phyloP scores from a whole-genome alignment of 2,329 filamentous ascomycete genomes.

The Pseudophaeomoniella oleicola region DNA sequence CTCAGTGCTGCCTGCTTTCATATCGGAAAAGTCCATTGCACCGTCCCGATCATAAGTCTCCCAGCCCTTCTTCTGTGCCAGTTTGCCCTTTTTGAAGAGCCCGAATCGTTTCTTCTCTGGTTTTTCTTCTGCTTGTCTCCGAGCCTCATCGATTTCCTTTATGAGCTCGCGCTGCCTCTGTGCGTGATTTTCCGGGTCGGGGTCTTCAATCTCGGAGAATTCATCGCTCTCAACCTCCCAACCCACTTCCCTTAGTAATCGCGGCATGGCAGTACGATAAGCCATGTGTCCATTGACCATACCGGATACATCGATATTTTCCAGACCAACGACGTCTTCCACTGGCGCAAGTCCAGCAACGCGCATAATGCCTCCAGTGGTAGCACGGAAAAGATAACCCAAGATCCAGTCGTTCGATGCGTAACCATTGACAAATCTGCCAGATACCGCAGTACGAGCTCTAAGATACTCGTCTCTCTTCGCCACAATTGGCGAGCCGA shows the following conservation, averaged over 20 bases:
- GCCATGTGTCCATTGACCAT: constrained; percentile 89
- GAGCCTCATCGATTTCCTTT: constrained; percentile 88
- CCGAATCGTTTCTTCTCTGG: constrained; percentile 57
- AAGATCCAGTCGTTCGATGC: constrained; percentile 95
- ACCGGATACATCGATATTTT: constrained; percentile 80
- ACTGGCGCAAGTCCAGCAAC: constrained; percentile 73
- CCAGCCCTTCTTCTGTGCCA: constrained; percentile 67
- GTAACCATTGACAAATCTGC: constrained; percentile 91
- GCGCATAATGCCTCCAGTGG: constrained; percentile 76
- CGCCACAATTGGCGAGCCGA: constrained; percentile 81
- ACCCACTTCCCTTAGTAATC: constrained; percentile 69
- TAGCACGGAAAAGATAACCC: constrained; percentile 87
- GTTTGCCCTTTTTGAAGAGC: constrained; percentile 66
- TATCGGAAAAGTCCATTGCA: background rate
- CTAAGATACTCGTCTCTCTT: constrained; percentile 80
- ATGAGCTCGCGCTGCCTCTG: constrained; percentile 84
- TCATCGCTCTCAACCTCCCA: constrained; percentile 89
- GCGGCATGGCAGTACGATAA: constrained; percentile 85
- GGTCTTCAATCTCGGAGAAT: constrained; percentile 92
- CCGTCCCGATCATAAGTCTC: constrained; percentile 66
- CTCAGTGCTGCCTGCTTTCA: constrained; percentile 11
- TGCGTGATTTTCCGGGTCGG: constrained; percentile 84
- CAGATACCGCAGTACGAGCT: constrained; percentile 69
- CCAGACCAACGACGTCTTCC: constrained; percentile 61
- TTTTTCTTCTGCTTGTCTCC: constrained; percentile 63